Percentiles rank a stretch among this genome's conserved stretches.
Evolutionary conservation across 2,329 filamentous ascomycete genomes (phyloP).

Genomic region (Thelonectria blattea): DNA sequence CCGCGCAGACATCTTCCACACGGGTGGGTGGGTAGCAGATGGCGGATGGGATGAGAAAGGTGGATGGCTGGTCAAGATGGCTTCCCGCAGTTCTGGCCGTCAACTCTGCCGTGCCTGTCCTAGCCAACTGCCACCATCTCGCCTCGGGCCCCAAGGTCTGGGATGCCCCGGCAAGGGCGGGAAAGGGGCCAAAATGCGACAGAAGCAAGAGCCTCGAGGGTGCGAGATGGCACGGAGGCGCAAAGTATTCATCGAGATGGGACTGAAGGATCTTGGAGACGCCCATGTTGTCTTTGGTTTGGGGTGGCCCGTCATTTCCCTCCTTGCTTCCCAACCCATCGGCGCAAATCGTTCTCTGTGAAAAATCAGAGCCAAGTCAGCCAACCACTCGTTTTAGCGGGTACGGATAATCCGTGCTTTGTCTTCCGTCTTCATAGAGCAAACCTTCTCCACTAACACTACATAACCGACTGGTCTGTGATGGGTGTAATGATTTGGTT

Average conservation of each 20-base stretch:
- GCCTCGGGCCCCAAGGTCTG: not conserved
- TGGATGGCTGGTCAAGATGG: constrained; percentile 2
- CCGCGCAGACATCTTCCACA: constrained; percentile 2
- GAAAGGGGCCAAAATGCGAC: constrained; percentile 1
- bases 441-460: not conserved
- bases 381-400: not conserved
- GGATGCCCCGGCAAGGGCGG: constrained; percentile 12
- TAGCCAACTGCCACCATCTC: constrained; percentile 13
- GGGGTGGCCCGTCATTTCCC: constrained; percentile 11
- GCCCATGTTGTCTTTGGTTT: too few relatives aligned
- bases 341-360: not conserved
- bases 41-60: constrained; percentile 10
- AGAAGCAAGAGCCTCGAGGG: not conserved
- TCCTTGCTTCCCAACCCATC: not conserved
- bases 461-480: not conserved
- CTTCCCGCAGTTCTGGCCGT: constrained; percentile 8
- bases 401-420: not conserved
- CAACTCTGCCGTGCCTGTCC: constrained; percentile 18
- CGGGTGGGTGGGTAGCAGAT: constrained; percentile 9
- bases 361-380: not conserved
- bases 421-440: not conserved
- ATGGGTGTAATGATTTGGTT: not conserved
- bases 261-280: too few relatives aligned
- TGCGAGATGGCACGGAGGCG: constrained; percentile 8
- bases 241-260: constrained; percentile 11